Evolutionary conservation across 2,329 filamentous ascomycete species (phyloP).

Genomic region (Plectosphaerella sp.): DNA sequence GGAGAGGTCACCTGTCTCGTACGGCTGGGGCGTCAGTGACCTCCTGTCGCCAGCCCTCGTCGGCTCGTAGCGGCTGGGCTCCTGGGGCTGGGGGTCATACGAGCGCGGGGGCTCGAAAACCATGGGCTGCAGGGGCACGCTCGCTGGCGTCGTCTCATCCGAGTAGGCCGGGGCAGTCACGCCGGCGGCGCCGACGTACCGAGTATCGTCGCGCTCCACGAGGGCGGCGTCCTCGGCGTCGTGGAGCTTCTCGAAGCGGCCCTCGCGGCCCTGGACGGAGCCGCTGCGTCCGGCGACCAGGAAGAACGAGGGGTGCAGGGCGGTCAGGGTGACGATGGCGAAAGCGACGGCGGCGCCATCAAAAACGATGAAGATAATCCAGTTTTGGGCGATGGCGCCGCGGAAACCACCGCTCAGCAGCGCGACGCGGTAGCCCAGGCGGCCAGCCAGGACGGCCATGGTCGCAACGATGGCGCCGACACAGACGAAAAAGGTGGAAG

Average conservation of each 20-base stretch:
- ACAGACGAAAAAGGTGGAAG: conserved; percentile 16
- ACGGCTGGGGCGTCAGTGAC: not conserved
- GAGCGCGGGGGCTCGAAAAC: not conserved
- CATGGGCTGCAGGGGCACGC: not conserved
- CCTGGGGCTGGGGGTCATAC: not conserved
- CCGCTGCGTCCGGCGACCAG: conserved; percentile 5
- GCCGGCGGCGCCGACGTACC: not conserved
- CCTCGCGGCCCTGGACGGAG: conserved; percentile 1
- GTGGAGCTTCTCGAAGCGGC: conserved; percentile 8
- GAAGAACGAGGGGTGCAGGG: conserved; percentile 21
- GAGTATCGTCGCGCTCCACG: conserved; percentile 2
- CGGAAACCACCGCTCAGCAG: conserved; percentile 18
- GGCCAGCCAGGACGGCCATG: conserved; percentile 16
- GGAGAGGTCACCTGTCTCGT: not conserved
- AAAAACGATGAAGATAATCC: conserved; percentile 20
- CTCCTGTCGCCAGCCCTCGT: not conserved
- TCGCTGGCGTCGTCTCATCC: not conserved
- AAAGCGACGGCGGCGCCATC: conserved; percentile 23
- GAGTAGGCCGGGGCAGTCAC: not conserved
- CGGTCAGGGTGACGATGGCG: conserved; percentile 19
- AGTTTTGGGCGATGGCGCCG: conserved; percentile 16
- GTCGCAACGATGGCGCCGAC: conserved; percentile 17
- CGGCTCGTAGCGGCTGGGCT: not conserved
- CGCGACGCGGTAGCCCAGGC: conserved; percentile 19
- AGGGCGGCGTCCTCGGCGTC: conserved; percentile 8